Evolutionary conservation across 306 rosid genomes (phyloP).

Genomic region (Cicer chorassanicum): DNA sequence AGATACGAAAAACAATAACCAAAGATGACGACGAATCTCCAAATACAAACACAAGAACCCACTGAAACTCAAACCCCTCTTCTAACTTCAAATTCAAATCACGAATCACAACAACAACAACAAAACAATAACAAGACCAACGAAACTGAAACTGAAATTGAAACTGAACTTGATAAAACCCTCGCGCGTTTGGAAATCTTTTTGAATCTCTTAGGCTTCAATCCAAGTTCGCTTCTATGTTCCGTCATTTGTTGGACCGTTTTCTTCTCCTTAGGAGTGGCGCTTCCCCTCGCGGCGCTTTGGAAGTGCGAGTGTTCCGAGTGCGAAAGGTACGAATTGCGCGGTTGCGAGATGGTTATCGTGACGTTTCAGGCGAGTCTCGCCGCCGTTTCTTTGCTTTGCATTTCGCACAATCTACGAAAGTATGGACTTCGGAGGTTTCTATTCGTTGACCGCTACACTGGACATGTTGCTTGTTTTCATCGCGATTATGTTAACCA

Average conservation of each 20-base stretch:
- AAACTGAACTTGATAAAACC: slow-evolving; percentile 47
- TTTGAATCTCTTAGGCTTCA: slow-evolving; percentile 63
- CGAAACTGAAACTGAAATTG: slow-evolving; percentile 30
- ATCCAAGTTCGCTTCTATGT: slow-evolving; percentile 46
- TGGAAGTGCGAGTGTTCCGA: slow-evolving; percentile 47
- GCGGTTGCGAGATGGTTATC: slow-evolving; percentile 64
- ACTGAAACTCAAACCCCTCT: slow-evolving; percentile 46
- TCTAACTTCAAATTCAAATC: slow-evolving; percentile 48
- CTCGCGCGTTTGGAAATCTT: slow-evolving; percentile 54
- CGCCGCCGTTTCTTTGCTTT: slow-evolving; percentile 77
- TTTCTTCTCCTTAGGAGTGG: slow-evolving; percentile 56
- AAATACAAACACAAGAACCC: slow-evolving; percentile 50
- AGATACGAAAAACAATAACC: neutral
- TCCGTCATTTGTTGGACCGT: slow-evolving; percentile 57
- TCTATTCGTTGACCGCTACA: slow-evolving; percentile 70
- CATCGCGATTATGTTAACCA: slow-evolving; percentile 62
- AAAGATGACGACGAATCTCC: slow-evolving; percentile 40
- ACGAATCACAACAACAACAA: neutral
- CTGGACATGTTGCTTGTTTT: slow-evolving; percentile 55
- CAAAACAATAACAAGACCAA: neutral
- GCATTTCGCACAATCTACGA: slow-evolving; percentile 65
- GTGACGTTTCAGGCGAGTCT: slow-evolving; percentile 72
- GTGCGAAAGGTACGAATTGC: slow-evolving; percentile 57
- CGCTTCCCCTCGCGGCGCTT: slow-evolving; percentile 57
- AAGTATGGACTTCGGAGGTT: slow-evolving; percentile 72